Base-by-base conservation (phyloP, 2,329 filamentous ascomycete species). In the Phyllosticta citriasiana region DNA sequence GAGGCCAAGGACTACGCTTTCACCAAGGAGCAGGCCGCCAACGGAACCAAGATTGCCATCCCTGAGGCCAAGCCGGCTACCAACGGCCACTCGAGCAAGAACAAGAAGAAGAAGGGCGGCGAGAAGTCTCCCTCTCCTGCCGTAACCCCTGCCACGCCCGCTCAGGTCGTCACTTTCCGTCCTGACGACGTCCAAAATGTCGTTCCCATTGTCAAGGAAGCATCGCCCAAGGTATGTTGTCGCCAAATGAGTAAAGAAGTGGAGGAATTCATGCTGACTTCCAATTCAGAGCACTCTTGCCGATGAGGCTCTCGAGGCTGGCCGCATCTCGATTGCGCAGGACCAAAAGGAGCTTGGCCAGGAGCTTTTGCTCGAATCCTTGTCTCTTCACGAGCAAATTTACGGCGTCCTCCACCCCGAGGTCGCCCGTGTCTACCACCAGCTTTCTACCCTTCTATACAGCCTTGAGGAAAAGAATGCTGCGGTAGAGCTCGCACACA, bases 391-490 rank as follows among this genome's bases (percentile, higher is more conserved):
- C 70, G 94, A 99, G 80, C 94, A 99, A 75, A 97, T 99, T 67
- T 99, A 99, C 70, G 94, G 94, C 63, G 95, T 97, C 62, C 82
- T 99, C 26, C 94, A 99, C 72, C 92, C 94, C 1, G 94, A 99
- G 76, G 93, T 97, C 63, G 94, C 93, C 55, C 87, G 92, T 65
- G 88, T 96, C 27, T 99, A 99, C 80, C 93, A 96, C 76, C 91
- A 89, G 58, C 77, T 99, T 54, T 96, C 94, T 2, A 96, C 96
- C 81, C 82, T 97, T 60, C 97, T 97, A 78, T 97, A 95, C 76
- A 89, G 95, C 73, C 84, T 96, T n/a, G 94, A 97, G 60, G 94
- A 99, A 79, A 97, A 97, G 80, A 89, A 92, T 47, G 90, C 91
- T 9, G 94, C 94, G 25, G 88, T 97, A 25, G 94, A 99, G 76